These are phyloP conservation scores for Willaertia magna DNA, from an alignment of 208 protist genomes.

Conservation along the genomic window DNA sequence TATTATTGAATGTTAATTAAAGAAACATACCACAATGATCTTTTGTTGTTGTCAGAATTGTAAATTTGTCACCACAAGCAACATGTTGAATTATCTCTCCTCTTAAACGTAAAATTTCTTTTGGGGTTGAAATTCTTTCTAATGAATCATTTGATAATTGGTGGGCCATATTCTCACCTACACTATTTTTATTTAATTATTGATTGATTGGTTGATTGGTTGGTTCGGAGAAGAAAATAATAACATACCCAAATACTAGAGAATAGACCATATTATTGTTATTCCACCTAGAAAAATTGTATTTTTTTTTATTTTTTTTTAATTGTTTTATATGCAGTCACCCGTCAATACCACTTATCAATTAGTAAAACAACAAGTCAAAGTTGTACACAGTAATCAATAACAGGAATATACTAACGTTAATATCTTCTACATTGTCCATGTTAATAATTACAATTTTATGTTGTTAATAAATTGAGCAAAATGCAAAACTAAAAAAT, in stretches of 20 bases:
- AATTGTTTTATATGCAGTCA: too few species aligned
- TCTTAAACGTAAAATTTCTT: not conserved
- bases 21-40: not conserved
- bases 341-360: too few species aligned
- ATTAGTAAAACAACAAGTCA: too few species aligned
- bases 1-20: not conserved
- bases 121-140: not conserved
- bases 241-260: not conserved
- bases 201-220: too few species aligned
- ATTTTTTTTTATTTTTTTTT: too few species aligned
- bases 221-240: not conserved
- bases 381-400: too few species aligned
- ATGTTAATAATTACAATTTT: too few species aligned
- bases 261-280: not conserved
- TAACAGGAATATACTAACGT: too few species aligned
- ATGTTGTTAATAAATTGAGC: too few species aligned
- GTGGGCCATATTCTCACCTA: not conserved
- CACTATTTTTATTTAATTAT: not conserved
- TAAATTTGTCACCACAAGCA: not conserved
- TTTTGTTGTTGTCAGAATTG: not conserved
- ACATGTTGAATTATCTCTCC: not conserved
- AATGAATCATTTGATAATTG: not conserved
- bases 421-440: too few species aligned
- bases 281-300: too few species aligned
- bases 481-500: too few species aligned